Evolutionary conservation across 2,329 filamentous ascomycete species (phyloP).

Genomic region (Ceratocystis diversiconidia): DNA sequence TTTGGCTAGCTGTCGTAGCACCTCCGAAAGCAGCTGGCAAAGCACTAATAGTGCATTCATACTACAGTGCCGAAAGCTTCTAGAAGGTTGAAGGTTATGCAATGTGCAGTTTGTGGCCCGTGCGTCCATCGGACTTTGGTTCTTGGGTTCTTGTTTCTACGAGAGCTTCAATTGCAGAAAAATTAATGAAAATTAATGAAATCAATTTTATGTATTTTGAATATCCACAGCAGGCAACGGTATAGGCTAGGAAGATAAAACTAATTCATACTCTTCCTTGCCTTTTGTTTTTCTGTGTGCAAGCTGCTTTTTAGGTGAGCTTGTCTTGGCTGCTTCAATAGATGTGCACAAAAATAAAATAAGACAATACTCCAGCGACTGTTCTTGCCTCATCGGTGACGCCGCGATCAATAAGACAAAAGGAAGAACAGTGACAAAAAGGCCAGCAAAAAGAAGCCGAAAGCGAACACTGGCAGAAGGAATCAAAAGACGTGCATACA

Average conservation of each 20-base stretch:
- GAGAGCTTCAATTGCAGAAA: not conserved
- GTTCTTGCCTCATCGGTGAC: not conserved
- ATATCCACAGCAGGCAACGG: too few relatives aligned
- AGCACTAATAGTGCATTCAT: constrained; percentile 2
- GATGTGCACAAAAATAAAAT: too few relatives aligned
- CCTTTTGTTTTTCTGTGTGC: too few relatives aligned
- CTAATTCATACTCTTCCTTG: too few relatives aligned
- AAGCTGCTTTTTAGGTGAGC: too few relatives aligned
- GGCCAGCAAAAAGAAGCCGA: not conserved
- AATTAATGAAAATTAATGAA: too few relatives aligned
- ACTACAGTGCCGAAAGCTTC: constrained; percentile 10
- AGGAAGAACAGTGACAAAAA: not conserved
- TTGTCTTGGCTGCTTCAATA: too few relatives aligned
- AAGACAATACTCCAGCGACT: not conserved
- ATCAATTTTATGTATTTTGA: too few relatives aligned
- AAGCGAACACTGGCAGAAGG: too few relatives aligned
- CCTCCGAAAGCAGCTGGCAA: not conserved
- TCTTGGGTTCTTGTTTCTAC: not conserved
- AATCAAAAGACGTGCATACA: not conserved
- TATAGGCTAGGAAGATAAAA: too few relatives aligned
- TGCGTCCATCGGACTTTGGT: not conserved
- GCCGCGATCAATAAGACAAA: not conserved
- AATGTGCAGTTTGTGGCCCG: not conserved
- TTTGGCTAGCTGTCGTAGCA: not conserved
- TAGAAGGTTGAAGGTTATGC: constrained; percentile 11